These are phyloP conservation scores for Tylopilus felleus DNA, from an alignment of 768 basidiomycete species.

Conservation along the genomic window DNA sequence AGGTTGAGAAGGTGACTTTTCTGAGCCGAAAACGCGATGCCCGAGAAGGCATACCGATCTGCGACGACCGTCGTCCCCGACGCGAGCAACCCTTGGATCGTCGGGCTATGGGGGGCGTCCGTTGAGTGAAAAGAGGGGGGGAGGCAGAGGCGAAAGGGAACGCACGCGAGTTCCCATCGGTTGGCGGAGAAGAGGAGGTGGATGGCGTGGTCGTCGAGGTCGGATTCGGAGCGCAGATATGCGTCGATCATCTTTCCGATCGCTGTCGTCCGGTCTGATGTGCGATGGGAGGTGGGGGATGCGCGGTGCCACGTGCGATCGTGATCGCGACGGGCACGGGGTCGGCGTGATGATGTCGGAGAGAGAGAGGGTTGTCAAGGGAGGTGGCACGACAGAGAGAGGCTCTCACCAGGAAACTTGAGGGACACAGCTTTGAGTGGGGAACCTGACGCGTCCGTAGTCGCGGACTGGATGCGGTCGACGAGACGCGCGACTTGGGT, in stretches of 20 bases:
- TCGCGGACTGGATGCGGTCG: constrained; percentile 42
- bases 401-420: constrained; percentile 83
- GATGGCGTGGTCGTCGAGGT: constrained; percentile 87
- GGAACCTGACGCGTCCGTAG: background rate
- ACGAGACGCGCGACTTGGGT: constrained; percentile 74
- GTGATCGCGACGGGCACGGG: background rate
- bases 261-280: constrained; percentile 80
- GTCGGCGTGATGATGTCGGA: background rate
- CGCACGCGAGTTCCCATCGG: constrained; percentile 91
- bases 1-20: constrained; percentile 44
- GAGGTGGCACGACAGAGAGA: background rate
- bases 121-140: background rate
- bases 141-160: constrained; percentile 1
- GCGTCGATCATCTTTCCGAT: constrained; percentile 93
- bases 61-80: constrained; percentile 75
- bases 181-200: constrained; percentile 97
- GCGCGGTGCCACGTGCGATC: background rate
- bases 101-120: constrained; percentile 38
- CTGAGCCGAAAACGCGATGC: constrained; percentile 81
- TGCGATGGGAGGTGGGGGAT: too few relatives aligned
- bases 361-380: background rate
- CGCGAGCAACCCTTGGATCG: constrained; percentile 56
- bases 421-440: constrained; percentile 46
- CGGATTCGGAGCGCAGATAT: constrained; percentile 79
- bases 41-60: constrained; percentile 96